Percentiles rank a stretch among this genome's conserved stretches.
Evolutionary conservation across 164 flowering plant genomes (phyloP).

Genomic region (Vitis amurensis): DNA sequence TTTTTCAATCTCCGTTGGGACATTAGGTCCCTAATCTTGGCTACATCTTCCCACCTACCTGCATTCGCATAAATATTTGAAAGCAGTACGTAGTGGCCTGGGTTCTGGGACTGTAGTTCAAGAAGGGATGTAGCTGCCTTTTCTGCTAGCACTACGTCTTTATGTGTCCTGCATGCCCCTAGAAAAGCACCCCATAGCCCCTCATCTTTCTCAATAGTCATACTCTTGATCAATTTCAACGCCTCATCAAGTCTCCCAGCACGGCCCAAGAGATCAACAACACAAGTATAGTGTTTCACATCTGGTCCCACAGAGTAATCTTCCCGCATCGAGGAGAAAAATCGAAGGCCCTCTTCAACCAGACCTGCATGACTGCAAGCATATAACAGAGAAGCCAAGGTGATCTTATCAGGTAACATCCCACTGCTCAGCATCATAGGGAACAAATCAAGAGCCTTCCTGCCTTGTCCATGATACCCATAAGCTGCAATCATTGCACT

Average conservation of each 20-base stretch:
- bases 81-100: conserved; percentile 58
- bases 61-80: conserved; percentile 63
- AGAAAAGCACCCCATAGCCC: conserved; percentile 56
- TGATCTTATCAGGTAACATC: conserved; percentile 43
- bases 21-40: conserved; percentile 45
- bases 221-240: conserved; percentile 33
- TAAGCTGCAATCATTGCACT: conserved; percentile 66
- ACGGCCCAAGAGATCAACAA: conserved; percentile 66
- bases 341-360: conserved; percentile 48
- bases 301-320: conserved; percentile 35
- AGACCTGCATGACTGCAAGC: conserved; percentile 65
- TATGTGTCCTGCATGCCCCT: conserved; percentile 58
- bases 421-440: conserved; percentile 44
- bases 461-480: conserved; percentile 56
- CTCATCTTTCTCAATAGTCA: conserved; percentile 43
- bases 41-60: conserved; percentile 59
- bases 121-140: conserved; percentile 49
- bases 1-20: conserved; percentile 42
- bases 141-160: conserved; percentile 41
- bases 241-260: conserved; percentile 61
- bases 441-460: conserved; percentile 48
- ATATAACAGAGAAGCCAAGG: conserved; percentile 45
- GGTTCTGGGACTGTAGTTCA: conserved; percentile 44
- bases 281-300: conserved; percentile 59
- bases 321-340: conserved; percentile 39